Evolutionary conservation across 257 asterid genomes (phyloP), one percentile per base, ranked within the genome.

Genomic region (Solanum sejunctum): DNA sequence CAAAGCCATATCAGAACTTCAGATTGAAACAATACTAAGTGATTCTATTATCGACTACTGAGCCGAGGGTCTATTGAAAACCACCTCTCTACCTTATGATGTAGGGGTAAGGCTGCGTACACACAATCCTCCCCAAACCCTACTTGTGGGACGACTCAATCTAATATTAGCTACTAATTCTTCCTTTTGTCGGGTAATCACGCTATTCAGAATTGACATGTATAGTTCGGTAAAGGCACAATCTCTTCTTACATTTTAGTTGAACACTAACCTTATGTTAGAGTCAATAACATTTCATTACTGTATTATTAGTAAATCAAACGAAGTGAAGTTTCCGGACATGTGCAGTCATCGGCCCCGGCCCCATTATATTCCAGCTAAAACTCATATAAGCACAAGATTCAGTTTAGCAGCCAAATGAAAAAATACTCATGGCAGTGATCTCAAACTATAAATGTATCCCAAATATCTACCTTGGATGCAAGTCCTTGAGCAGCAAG

Each of bases 401-500:
- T 43, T 41, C 26, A 23, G 80, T 13, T 71, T 43, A 71, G 36
- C 80, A 13, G 11, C 11, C 54, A 70, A 70, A 7, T 10, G 15
- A 70, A 70, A 18, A 70, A 41, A 6, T 70, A 41, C 13, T 20
- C 5, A 20, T n/a, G 18, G 23, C 57, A 23, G 64, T 28, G 85
- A 73, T 45, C 58, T 49, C 45, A 63, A 49, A 83, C 72, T 17
- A 83, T n/a, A 67, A 15, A 36, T 11, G 45, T 56, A 67, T 43
- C 57, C n/a, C 32, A 6, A 10, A 43, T 58, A 21, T 84, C 85
- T 90, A 97, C 99, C 97, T 92, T 58, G 15, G 95, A 90, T 75
- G 97, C 98, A 39, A 94, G 97, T 82, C 98, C 99, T 87, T 93
- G 45, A 3, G 89, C 87, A 88, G 93, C 99, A 61, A 97, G 98